These are phyloP conservation scores for Flaveria linearis DNA, from an alignment of 129 eudicot species.

Conservation along the genomic window DNA sequence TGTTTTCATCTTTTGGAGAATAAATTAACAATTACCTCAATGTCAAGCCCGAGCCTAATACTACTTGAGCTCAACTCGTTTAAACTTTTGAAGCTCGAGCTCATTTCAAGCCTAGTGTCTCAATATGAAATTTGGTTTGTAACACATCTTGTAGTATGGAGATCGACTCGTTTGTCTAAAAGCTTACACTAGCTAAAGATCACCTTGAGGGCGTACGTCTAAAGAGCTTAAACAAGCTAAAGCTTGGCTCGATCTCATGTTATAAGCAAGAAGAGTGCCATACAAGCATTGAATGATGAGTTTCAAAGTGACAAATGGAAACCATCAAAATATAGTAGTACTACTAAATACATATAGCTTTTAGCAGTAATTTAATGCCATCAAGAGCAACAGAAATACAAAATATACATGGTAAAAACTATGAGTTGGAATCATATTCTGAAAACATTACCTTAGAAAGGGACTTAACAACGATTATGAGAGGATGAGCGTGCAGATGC, in stretches of 20 bases:
- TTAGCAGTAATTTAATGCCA: not conserved
- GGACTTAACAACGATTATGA: no score
- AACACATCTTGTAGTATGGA: no score
- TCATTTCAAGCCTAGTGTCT: not conserved
- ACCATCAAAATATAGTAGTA: no score
- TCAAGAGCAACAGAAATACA: not conserved
- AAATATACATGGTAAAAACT: not conserved
- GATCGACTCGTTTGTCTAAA: no score
- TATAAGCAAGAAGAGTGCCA: not conserved
- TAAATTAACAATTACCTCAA: no score
- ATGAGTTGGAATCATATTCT: no score
- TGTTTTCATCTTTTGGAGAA: no score
- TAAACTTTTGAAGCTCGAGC: not conserved
- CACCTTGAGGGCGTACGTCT: not conserved
- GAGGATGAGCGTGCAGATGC: no score
- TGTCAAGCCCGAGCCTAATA: no score
- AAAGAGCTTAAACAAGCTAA: not conserved
- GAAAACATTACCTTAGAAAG: not conserved
- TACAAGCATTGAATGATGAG: not conserved
- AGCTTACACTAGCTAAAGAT: no score
- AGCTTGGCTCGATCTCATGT: not conserved
- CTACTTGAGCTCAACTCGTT: not conserved
- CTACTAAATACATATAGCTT: not conserved
- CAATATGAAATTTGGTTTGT: no score
- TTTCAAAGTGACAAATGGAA: not conserved